Evolutionary conservation across 1,284 basidiomycete genomes (phyloP).

Genomic region (Marasmius fiardii): DNA sequence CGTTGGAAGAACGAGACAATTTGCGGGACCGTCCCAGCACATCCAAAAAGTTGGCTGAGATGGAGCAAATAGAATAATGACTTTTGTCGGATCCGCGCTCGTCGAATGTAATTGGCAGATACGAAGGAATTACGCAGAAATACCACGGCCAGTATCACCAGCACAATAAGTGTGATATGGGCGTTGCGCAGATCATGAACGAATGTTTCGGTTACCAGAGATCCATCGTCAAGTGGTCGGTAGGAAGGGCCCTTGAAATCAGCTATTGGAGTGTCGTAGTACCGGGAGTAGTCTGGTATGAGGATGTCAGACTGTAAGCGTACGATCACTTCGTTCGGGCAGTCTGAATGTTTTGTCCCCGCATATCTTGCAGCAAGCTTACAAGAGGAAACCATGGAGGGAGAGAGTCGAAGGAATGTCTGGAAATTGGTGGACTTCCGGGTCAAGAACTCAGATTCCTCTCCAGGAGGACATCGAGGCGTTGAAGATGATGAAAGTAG

Average conservation of each 20-base stretch:
- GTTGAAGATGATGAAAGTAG: neutral
- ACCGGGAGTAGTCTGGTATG: slow-evolving; percentile 45
- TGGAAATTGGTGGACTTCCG: no score
- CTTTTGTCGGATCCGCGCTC: slow-evolving; percentile 60
- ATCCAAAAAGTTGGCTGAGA: slow-evolving; percentile 52
- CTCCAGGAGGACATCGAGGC: slow-evolving; percentile 1
- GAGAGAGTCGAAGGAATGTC: neutral
- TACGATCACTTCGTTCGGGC: slow-evolving; percentile 41
- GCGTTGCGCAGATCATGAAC: slow-evolving; percentile 38
- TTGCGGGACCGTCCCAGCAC: slow-evolving; percentile 39
- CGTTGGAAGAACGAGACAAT: slow-evolving; percentile 44
- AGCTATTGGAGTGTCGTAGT: slow-evolving; percentile 39
- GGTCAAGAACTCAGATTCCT: neutral
- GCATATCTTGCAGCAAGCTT: slow-evolving; percentile 27
- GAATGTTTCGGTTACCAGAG: slow-evolving; percentile 51
- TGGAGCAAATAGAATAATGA: slow-evolving; percentile 54
- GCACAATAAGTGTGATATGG: slow-evolving; percentile 43
- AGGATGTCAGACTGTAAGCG: slow-evolving; percentile 46
- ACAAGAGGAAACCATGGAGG: slow-evolving; percentile 15
- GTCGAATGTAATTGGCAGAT: slow-evolving; percentile 48
- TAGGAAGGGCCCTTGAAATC: slow-evolving; percentile 47
- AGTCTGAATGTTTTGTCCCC: slow-evolving; percentile 25
- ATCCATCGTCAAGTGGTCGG: slow-evolving; percentile 50
- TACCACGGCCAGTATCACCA: slow-evolving; percentile 46
- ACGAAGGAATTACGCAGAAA: slow-evolving; percentile 54